Conservation (phyloP, 805 yeast genomes). For the Barnettozyma sucrosica region DNA sequence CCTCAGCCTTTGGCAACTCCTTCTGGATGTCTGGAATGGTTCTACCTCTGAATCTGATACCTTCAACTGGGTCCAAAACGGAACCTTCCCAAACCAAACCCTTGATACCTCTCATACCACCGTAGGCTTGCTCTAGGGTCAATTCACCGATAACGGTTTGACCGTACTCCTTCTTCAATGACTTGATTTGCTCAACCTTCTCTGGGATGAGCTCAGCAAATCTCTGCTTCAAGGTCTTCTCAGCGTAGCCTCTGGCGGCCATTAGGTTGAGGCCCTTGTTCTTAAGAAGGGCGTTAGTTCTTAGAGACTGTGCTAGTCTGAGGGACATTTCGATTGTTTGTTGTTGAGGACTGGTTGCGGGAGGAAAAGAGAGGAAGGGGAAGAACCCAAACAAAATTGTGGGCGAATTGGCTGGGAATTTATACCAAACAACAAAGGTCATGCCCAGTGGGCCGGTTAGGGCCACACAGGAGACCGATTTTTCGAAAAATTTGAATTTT, state of each 20-base stretch:
- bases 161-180: constrained; percentile 88
- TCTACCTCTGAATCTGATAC: constrained; percentile 80
- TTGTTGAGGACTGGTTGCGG: neutral
- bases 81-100: constrained; percentile 89
- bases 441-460: neutral
- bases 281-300: constrained; percentile 5
- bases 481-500: neutral
- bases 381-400: neutral
- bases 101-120: constrained; percentile 88
- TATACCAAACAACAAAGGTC: neutral
- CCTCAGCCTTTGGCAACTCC: constrained; percentile 70
- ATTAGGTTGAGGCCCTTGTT: constrained; percentile 9
- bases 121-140: constrained; percentile 73
- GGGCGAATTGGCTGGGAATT: neutral
- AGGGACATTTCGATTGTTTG: constrained; percentile 5
- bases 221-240: constrained; percentile 81
- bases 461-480: neutral
- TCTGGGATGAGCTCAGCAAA: constrained; percentile 90
- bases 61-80: constrained; percentile 77
- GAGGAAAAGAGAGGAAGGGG: neutral
- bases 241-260: constrained; percentile 26
- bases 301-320: constrained; percentile 10
- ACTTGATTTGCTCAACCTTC: constrained; percentile 81
- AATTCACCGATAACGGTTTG: constrained; percentile 67
- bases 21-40: constrained; percentile 76